Evolutionary conservation across 1,284 basidiomycete genomes (phyloP), one percentile per base, ranked within the genome.

Genomic region (Tremellales sp.): DNA sequence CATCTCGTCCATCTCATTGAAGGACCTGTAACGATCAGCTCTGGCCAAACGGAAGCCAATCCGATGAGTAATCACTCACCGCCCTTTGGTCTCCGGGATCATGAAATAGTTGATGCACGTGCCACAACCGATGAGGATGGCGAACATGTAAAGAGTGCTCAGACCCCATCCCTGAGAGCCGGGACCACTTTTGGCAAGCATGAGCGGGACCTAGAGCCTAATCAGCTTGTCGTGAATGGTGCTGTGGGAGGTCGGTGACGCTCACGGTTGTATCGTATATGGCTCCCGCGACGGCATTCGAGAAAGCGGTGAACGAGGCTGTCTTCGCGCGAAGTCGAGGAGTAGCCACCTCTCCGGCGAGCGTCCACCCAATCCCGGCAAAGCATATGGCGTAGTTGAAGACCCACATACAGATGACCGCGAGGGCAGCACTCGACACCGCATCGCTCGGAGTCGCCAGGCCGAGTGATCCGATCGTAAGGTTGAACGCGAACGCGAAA

Each of bases 1-100:
- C 54, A 64, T 51, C 51, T 64, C 62, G 46, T 64, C 62, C 15
- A 64, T 39, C 46, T 64, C 62, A 17, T 60, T 58, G 2, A 58
- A 46, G 36, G 48, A 54, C 31, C 57, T n/a, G n/a, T n/a, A n/a
- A n/a, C n/a, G n/a, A n/a, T n/a, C n/a, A n/a, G n/a, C n/a, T n/a
- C n/a, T n/a, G n/a, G n/a, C n/a, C n/a, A n/a, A n/a, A n/a, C n/a
- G n/a, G n/a, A n/a, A n/a, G n/a, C n/a, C n/a, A n/a, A n/a, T n/a
- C n/a, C n/a, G n/a, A n/a, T n/a, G n/a, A n/a, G n/a, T n/a, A n/a
- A n/a, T n/a, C n/a, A n/a, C n/a, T n/a, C n/a, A n/a, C n/a, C n/a
- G n/a, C n/a, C n/a, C n/a, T n/a, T n/a, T n/a, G n/a, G n/a, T n/a
- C 24, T 37, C 48, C 26, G 56, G 64, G 11, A 67, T 45, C 41